Conservation (phyloP, 768 basidiomycete genomes). For the Trametes meyenii region DNA sequence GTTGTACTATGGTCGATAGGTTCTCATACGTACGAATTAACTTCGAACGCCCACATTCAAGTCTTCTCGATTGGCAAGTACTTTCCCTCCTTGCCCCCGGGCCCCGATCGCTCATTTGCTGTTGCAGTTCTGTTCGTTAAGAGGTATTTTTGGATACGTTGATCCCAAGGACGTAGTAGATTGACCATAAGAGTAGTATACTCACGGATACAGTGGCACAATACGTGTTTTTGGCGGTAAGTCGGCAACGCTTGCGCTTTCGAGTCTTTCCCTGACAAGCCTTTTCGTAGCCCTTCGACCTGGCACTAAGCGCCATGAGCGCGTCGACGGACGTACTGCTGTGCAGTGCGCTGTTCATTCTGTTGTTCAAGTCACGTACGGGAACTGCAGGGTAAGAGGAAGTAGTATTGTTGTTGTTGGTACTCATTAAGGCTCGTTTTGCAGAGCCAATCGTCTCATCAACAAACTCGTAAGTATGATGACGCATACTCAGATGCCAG, state of each 20-base stretch:
- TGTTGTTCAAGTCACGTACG: constrained; percentile 4
- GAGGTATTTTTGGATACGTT: not conserved
- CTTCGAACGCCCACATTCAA: no score
- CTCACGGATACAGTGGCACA: not conserved
- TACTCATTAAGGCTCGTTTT: not conserved
- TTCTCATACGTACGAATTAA: no score
- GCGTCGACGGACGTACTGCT: constrained; percentile 9
- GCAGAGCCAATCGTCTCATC: constrained; percentile 9
- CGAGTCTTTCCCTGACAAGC: no score
- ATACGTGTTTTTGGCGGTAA: not conserved
- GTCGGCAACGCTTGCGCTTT: no score
- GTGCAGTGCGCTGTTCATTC: constrained; percentile 7
- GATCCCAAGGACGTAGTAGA: no score
- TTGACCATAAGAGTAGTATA: not conserved
- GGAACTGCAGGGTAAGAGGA: not conserved
- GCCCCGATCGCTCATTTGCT: no score
- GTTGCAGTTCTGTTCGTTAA: not conserved
- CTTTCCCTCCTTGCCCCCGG: no score
- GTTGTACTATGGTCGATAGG: no score
- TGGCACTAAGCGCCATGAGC: constrained; percentile 1
- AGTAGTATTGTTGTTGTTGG: no score
- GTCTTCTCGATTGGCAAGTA: no score
- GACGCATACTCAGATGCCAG: no score
- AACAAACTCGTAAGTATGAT: constrained; percentile 3
- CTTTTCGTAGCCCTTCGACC: constrained; percentile 9